phyloP scores from a whole-genome alignment of 108 stramenopile genomes.

The Fistulifera pelliculosa region DNA sequence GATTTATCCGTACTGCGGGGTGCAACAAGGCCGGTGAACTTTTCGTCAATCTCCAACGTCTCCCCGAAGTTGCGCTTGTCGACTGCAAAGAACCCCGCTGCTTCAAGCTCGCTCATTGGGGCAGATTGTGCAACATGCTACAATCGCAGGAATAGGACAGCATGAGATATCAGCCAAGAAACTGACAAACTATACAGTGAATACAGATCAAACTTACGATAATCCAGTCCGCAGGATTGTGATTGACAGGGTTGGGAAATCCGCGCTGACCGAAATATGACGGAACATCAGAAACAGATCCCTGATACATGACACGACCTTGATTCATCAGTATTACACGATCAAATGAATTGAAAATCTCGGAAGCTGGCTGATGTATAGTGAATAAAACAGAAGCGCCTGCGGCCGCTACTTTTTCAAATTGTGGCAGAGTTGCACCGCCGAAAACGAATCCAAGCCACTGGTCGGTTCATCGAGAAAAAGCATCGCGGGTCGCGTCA shows the following conservation, averaged over 20 bases:
- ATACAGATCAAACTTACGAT: slow-evolving; percentile 41
- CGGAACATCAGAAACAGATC: slow-evolving; percentile 35
- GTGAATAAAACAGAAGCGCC: slow-evolving; percentile 79
- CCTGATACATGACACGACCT: slow-evolving; percentile 66
- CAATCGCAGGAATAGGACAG: too few relatives aligned
- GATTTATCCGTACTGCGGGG: slow-evolving; percentile 10
- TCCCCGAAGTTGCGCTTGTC: slow-evolving; percentile 30
- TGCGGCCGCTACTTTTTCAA: slow-evolving; percentile 76
- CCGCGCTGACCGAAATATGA: slow-evolving; percentile 35
- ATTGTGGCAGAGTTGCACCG: slow-evolving; percentile 64
- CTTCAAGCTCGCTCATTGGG: slow-evolving; percentile 26
- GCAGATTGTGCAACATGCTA: slow-evolving; percentile 42
- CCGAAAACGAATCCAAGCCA: slow-evolving; percentile 34
- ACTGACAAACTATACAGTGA: too few relatives aligned
- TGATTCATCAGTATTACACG: slow-evolving; percentile 65
- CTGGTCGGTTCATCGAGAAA: slow-evolving; percentile 20
- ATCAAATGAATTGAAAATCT: slow-evolving; percentile 78
- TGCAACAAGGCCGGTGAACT: slow-evolving; percentile 24
- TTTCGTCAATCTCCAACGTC: slow-evolving; percentile 23
- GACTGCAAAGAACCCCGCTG: slow-evolving; percentile 39
- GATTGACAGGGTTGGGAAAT: slow-evolving; percentile 29
- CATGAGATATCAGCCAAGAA: too few relatives aligned
- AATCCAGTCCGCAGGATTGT: slow-evolving; percentile 78
- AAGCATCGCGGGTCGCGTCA: slow-evolving; percentile 41
- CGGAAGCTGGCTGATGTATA: slow-evolving; percentile 85